These are phyloP conservation scores for Amoebophrya sp. DNA, from an alignment of 169 alveolate species.

Conservation along the genomic window DNA sequence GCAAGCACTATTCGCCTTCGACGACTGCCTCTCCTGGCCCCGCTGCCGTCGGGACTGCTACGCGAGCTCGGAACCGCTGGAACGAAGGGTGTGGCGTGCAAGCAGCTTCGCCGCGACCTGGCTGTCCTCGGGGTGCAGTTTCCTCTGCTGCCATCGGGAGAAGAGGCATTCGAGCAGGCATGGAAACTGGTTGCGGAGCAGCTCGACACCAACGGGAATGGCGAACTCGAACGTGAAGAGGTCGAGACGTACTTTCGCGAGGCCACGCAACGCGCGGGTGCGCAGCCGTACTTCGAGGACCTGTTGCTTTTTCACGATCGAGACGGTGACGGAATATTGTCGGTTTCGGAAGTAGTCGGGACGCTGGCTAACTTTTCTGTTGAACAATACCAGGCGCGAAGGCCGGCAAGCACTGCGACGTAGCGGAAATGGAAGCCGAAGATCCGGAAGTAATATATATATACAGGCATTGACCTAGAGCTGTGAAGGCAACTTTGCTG, in stretches of 20 bases:
- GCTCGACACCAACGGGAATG: not conserved
- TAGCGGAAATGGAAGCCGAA: not conserved
- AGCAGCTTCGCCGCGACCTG: not conserved
- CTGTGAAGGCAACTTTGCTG: not conserved
- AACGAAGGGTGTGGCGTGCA: not conserved
- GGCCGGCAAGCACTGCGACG: not conserved
- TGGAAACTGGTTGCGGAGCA: not conserved
- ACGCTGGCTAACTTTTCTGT: not conserved
- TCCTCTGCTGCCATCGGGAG: not conserved
- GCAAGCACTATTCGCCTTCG: not conserved
- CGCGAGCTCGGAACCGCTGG: not conserved
- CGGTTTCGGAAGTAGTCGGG: not conserved
- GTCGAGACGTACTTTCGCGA: not conserved
- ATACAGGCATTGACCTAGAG: not conserved
- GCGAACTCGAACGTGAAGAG: not conserved
- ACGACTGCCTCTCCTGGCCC: not conserved
- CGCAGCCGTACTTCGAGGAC: not conserved
- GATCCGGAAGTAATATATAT: not conserved
- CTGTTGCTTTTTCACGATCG: not conserved
- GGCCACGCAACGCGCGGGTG: not conserved
- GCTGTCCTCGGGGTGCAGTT: not conserved
- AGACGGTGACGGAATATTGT: not conserved
- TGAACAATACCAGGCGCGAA: not conserved
- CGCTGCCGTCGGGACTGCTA: not conserved
- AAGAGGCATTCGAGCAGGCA: not conserved